Evolutionary conservation across 2,329 filamentous ascomycete genomes (phyloP).

Genomic region (Neofusicoccum sp.): DNA sequence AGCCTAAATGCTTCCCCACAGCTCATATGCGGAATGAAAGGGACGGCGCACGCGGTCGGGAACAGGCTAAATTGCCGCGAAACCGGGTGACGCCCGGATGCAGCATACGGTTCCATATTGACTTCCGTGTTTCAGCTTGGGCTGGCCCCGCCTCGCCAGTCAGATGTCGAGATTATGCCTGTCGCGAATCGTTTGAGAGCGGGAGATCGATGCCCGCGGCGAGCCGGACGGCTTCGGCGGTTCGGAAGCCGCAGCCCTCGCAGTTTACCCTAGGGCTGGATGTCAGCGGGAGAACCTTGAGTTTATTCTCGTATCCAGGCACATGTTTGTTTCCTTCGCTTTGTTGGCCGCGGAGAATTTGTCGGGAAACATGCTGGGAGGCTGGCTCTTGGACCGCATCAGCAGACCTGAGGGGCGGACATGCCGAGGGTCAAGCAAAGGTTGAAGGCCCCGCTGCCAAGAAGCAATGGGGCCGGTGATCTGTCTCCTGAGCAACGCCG

Average conservation of each 20-base stretch:
- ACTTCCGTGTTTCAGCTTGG: background rate
- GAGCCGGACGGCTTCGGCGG: slow-evolving; percentile 8
- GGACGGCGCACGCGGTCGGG: background rate
- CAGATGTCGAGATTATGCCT: background rate
- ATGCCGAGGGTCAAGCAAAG: background rate
- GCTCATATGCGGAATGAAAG: background rate
- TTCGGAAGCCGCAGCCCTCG: slow-evolving; percentile 7
- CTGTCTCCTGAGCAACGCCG: background rate
- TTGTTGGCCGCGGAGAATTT: background rate
- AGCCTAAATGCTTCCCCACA: background rate
- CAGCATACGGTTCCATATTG: background rate
- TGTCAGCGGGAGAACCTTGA: background rate
- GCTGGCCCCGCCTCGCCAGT: background rate
- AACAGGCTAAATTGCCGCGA: slow-evolving; percentile 7
- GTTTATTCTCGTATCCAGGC: background rate
- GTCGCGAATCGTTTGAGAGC: background rate
- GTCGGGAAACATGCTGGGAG: background rate
- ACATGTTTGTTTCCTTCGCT: background rate
- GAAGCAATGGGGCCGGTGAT: too few species aligned
- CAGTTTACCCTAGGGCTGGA: background rate
- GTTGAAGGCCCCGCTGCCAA: too few species aligned
- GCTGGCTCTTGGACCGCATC: too few species aligned
- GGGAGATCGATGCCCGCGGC: background rate
- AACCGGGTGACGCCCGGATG: background rate
- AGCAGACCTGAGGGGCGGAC: background rate